Evolutionary conservation across 106 monocot species (phyloP).

Genomic region (Hemerocallis citrina): DNA sequence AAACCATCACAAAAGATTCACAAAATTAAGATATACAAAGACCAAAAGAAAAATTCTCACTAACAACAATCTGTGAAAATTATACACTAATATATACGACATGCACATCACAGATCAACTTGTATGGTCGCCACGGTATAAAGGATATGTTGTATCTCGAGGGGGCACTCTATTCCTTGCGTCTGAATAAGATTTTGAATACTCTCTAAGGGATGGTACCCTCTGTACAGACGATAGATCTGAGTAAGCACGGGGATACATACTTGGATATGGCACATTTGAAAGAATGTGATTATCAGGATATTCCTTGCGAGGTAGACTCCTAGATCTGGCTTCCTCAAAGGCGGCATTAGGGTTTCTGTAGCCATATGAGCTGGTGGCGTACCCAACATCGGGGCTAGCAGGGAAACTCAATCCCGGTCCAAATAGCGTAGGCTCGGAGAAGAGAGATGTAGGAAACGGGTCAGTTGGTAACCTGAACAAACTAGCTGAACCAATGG

Average conservation of each 20-base stretch:
- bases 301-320: neutral
- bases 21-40: no score
- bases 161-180: conserved; percentile 15
- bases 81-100: neutral
- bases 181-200: conserved; percentile 13
- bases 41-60: neutral
- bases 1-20: neutral
- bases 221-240: conserved; percentile 6
- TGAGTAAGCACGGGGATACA: conserved; percentile 11
- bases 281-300: conserved; percentile 5
- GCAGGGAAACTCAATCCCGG: conserved; percentile 17
- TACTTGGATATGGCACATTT: conserved; percentile 3
- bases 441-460: conserved; percentile 6
- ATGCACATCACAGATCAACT: neutral
- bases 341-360: neutral
- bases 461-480: conserved; percentile 63
- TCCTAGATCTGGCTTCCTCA: conserved; percentile 6
- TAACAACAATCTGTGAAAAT: neutral
- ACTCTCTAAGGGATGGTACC: neutral
- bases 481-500: conserved; percentile 26
- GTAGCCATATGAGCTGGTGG: neutral
- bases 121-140: conserved; percentile 16
- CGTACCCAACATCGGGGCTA: conserved; percentile 6
- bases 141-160: conserved; percentile 6
- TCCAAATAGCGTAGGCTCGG: neutral